These are phyloP conservation scores for Combretum micranthum DNA, from an alignment of 345 rosid species.

Conservation along the genomic window DNA sequence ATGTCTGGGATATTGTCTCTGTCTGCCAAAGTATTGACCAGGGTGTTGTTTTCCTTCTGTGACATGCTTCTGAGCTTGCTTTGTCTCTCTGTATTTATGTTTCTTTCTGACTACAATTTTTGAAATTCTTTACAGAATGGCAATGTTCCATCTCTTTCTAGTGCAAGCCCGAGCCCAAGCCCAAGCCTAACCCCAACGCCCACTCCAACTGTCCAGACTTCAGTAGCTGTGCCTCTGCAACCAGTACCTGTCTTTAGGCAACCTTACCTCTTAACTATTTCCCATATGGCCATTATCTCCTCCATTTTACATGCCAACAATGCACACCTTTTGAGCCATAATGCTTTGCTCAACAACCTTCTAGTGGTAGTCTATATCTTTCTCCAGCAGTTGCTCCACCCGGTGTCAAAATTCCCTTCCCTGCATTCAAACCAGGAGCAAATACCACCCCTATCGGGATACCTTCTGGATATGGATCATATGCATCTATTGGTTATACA, in stretches of 20 bases:
- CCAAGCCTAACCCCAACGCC: conserved; percentile 38
- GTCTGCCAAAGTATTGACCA: too few relatives aligned
- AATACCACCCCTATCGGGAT: conserved; percentile 34
- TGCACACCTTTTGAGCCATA: conserved; percentile 52
- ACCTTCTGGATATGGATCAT: conserved; percentile 47
- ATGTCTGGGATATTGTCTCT: too few relatives aligned
- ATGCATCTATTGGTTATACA: conserved; percentile 35
- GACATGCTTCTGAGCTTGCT: too few relatives aligned
- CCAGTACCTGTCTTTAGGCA: conserved; percentile 58
- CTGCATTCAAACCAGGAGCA: conserved; percentile 44
- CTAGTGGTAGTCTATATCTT: conserved; percentile 38
- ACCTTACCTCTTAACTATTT: conserved; percentile 58
- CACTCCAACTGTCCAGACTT: conserved; percentile 26
- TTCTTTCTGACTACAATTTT: background rate
- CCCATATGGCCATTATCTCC: conserved; percentile 56
- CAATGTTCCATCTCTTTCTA: conserved; percentile 34
- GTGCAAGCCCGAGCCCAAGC: conserved; percentile 3
- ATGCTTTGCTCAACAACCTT: conserved; percentile 62
- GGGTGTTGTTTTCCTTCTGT: too few relatives aligned
- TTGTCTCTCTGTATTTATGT: too few relatives aligned
- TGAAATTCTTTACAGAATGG: conserved; percentile 39
- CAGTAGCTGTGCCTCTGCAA: conserved; percentile 50
- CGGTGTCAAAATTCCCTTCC: conserved; percentile 46
- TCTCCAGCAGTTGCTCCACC: conserved; percentile 43
- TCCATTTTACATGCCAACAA: conserved; percentile 51